These are phyloP conservation scores for Hypoxylon lienhwacheense DNA, from an alignment of 495 filamentous ascomycete genomes.

Conservation along the genomic window DNA sequence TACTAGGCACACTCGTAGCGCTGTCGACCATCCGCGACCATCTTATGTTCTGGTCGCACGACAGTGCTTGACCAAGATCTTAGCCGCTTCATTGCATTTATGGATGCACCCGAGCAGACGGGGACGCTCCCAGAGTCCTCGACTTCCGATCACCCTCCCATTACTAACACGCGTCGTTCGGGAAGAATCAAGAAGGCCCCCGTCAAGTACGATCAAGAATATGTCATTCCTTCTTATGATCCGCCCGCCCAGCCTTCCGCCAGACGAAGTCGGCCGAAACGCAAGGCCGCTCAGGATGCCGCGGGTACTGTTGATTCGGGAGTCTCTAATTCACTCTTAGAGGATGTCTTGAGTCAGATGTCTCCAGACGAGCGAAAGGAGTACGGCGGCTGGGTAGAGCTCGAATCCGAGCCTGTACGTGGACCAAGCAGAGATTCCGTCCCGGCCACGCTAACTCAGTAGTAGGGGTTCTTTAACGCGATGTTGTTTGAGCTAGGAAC, in stretches of 20 bases:
- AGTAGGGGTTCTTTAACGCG: slow-evolving; percentile 76
- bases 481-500: slow-evolving; percentile 81
- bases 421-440: not conserved
- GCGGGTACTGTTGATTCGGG: slow-evolving; percentile 25
- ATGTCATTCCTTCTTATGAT: slow-evolving; percentile 16
- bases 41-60: not conserved
- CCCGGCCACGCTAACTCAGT: slow-evolving; percentile 7
- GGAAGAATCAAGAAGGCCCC: slow-evolving; percentile 38
- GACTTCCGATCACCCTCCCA: not conserved
- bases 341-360: slow-evolving; percentile 43
- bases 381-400: slow-evolving; percentile 75
- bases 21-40: not conserved
- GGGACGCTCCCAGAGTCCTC: slow-evolving; percentile 3
- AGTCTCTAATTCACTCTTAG: slow-evolving; percentile 41
- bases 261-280: slow-evolving; percentile 36
- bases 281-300: slow-evolving; percentile 40
- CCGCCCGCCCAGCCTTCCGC: not conserved
- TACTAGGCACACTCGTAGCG: not conserved
- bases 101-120: not conserved
- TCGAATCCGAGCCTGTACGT: slow-evolving; percentile 87
- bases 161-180: slow-evolving; percentile 37
- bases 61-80: not conserved
- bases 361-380: slow-evolving; percentile 46
- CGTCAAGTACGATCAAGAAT: slow-evolving; percentile 29
- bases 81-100: not conserved